Conservation (phyloP, 176 grass and related monocot genomes). For the Urochloa ruziziensis region DNA sequence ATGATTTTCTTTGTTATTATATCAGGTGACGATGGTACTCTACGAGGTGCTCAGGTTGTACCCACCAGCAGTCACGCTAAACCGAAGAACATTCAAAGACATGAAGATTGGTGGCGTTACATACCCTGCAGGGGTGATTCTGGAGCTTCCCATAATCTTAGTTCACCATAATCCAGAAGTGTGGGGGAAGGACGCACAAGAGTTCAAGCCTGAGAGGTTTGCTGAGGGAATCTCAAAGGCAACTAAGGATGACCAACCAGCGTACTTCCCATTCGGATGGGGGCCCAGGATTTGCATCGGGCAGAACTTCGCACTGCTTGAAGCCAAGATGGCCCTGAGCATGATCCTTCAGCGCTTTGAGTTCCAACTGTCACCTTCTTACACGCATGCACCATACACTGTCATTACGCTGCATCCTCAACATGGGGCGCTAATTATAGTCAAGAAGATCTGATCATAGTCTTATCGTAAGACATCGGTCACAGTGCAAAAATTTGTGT, state of each 20-base stretch:
- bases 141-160: slow-evolving; percentile 50
- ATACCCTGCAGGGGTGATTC: slow-evolving; percentile 53
- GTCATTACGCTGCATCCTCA: slow-evolving; percentile 53
- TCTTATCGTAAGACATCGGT: too few species aligned
- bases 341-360: slow-evolving; percentile 65
- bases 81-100: slow-evolving; percentile 37
- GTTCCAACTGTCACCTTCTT: slow-evolving; percentile 54
- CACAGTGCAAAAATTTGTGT: too few species aligned
- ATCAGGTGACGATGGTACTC: slow-evolving; percentile 74
- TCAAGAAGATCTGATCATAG: slow-evolving; percentile 39
- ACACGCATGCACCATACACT: slow-evolving; percentile 55
- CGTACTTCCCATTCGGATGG: slow-evolving; percentile 72
- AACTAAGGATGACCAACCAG: slow-evolving; percentile 27
- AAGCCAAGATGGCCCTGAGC: slow-evolving; percentile 68
- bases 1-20: neutral
- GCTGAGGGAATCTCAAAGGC: slow-evolving; percentile 68
- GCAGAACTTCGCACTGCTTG: slow-evolving; percentile 67
- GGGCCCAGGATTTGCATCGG: slow-evolving; percentile 74
- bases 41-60: slow-evolving; percentile 77
- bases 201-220: slow-evolving; percentile 77
- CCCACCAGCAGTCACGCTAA: slow-evolving; percentile 36
- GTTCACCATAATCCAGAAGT: slow-evolving; percentile 58
- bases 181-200: slow-evolving; percentile 53
- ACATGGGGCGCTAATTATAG: slow-evolving; percentile 58
- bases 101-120: slow-evolving; percentile 50